Evolutionary conservation across 106 monocot genomes (phyloP).

Genomic region (Dactylorhiza incarnata): DNA sequence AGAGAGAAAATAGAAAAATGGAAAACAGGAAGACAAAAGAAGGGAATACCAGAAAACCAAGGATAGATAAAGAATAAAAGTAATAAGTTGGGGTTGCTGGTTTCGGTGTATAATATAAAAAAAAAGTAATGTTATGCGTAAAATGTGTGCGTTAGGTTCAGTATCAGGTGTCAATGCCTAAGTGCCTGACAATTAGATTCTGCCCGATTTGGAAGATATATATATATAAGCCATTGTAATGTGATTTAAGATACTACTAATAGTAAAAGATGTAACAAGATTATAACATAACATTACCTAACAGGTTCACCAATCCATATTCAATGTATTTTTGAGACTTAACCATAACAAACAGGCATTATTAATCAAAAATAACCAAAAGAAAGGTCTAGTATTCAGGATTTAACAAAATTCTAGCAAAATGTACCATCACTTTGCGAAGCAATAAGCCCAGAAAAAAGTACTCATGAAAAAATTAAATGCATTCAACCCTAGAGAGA

Average conservation of each 20-base stretch:
- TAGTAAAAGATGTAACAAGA: background rate
- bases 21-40: background rate
- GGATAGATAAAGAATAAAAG: background rate
- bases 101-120: background rate
- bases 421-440: background rate
- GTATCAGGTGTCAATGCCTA: background rate
- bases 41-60: background rate
- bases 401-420: background rate
- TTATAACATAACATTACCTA: background rate
- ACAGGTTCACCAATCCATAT: background rate
- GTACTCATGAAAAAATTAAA: background rate
- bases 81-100: background rate
- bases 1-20: background rate
- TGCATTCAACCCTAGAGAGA: background rate
- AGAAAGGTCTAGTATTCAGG: background rate
- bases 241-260: background rate
- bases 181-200: background rate
- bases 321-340: background rate
- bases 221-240: background rate
- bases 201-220: background rate
- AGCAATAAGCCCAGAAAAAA: background rate
- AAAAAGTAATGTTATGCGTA: background rate
- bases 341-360: background rate
- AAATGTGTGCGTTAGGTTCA: background rate
- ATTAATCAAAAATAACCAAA: background rate